These are phyloP conservation scores for Penicillium flavigenum DNA, from an alignment of 495 filamentous ascomycete species.

Conservation along the genomic window DNA sequence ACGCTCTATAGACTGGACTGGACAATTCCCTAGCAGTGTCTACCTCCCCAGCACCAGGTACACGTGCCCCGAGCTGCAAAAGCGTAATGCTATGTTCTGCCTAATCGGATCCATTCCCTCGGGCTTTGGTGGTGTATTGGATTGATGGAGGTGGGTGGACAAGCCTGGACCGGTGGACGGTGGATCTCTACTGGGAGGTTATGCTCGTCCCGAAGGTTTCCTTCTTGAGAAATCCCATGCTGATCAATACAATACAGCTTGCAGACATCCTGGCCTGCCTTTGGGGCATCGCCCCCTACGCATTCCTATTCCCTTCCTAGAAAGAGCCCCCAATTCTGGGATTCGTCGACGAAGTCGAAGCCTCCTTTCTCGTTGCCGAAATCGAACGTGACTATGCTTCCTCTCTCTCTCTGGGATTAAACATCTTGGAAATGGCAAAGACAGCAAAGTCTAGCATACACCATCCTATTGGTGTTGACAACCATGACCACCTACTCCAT, in stretches of 20 bases:
- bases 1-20: constrained; percentile 59
- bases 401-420: constrained; percentile 36
- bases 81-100: constrained; percentile 58
- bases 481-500: constrained; percentile 53
- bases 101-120: constrained; percentile 50
- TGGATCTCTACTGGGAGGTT: constrained; percentile 55
- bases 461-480: constrained; percentile 46
- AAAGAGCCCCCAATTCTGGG: constrained; percentile 43
- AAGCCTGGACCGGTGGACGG: constrained; percentile 51
- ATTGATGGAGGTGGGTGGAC: constrained; percentile 50
- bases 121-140: constrained; percentile 58
- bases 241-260: background rate
- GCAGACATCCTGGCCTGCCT: constrained; percentile 43
- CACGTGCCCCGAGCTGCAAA: constrained; percentile 54
- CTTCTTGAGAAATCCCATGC: background rate
- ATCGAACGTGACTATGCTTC: constrained; percentile 46
- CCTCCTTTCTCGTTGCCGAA: constrained; percentile 47
- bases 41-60: constrained; percentile 60
- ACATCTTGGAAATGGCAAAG: constrained; percentile 42
- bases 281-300: constrained; percentile 37
- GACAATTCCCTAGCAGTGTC: constrained; percentile 54
- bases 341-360: constrained; percentile 45
- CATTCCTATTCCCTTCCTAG: constrained; percentile 53
- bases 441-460: constrained; percentile 56
- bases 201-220: too few relatives aligned